These are phyloP conservation scores for Chrysanthemum makinoi DNA, from an alignment of 129 eudicot genomes.

Conservation along the genomic window DNA sequence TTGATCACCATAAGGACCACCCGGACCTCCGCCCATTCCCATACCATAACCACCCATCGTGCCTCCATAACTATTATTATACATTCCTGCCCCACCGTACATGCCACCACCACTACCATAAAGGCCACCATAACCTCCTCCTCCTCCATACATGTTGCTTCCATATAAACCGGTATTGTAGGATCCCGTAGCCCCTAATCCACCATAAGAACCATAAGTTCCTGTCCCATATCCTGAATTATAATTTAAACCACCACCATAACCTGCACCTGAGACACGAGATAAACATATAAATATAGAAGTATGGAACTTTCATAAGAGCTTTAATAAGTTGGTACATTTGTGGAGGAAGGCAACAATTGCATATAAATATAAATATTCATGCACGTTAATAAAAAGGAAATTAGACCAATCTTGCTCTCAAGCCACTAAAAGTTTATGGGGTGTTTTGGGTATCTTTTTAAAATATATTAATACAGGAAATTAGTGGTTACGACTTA, in stretches of 20 bases:
- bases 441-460: not conserved
- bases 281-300: conserved; percentile 10
- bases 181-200: conserved; percentile 47
- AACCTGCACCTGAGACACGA: conserved; percentile 34
- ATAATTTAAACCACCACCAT: conserved; percentile 47
- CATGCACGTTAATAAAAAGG: not conserved
- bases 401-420: not conserved
- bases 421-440: not conserved
- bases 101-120: conserved; percentile 62
- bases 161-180: conserved; percentile 69
- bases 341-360: not conserved
- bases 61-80: conserved; percentile 51
- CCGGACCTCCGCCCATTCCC: conserved; percentile 63
- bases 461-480: too few relatives aligned
- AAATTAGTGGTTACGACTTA: too few relatives aligned
- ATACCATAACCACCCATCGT: conserved; percentile 76
- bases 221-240: conserved; percentile 68
- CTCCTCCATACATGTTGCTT: conserved; percentile 76
- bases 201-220: conserved; percentile 55
- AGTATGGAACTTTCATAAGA: conserved; percentile 3
- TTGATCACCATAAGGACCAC: conserved; percentile 73
- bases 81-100: conserved; percentile 53
- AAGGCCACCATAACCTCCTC: conserved; percentile 80
- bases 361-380: not conserved
- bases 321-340: not conserved